These are phyloP conservation scores for Kwoniella europaea DNA, from an alignment of 768 basidiomycete species.

Conservation along the genomic window DNA sequence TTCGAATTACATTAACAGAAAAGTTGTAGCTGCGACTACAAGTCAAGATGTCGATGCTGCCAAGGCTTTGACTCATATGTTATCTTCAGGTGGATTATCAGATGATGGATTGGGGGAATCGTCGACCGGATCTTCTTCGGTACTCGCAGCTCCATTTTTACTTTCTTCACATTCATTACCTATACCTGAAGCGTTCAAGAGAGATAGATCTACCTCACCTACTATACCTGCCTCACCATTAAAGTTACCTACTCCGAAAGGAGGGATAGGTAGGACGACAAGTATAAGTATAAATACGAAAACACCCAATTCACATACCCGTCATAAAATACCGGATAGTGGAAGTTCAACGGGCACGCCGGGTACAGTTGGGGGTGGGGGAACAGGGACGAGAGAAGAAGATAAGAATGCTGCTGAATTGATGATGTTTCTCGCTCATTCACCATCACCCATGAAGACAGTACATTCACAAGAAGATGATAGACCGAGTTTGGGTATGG, in stretches of 20 bases:
- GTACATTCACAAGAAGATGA: neutral
- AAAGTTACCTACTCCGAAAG: slow-evolving; percentile 9
- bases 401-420: slow-evolving; percentile 55
- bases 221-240: slow-evolving; percentile 4
- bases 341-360: neutral
- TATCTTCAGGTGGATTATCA: slow-evolving; percentile 29
- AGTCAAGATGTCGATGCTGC: slow-evolving; percentile 53
- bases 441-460: slow-evolving; percentile 43
- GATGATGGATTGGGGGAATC: slow-evolving; percentile 8
- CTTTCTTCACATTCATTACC: slow-evolving; percentile 26
- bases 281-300: slow-evolving; percentile 12
- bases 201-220: slow-evolving; percentile 19
- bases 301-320: slow-evolving; percentile 26
- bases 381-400: slow-evolving; percentile 31
- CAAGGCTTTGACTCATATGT: slow-evolving; percentile 52
- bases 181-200: slow-evolving; percentile 26
- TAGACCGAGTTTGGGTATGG: slow-evolving; percentile 21
- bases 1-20: neutral
- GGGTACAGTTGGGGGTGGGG: neutral
- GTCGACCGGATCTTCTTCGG: neutral
- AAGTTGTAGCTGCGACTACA: slow-evolving; percentile 28
- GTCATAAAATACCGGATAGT: slow-evolving; percentile 17
- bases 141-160: slow-evolving; percentile 1
- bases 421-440: slow-evolving; percentile 57
- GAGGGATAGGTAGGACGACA: slow-evolving; percentile 10